phyloP scores from a whole-genome alignment of 2,329 filamentous ascomycete genomes.

The Microdochium paspali region DNA sequence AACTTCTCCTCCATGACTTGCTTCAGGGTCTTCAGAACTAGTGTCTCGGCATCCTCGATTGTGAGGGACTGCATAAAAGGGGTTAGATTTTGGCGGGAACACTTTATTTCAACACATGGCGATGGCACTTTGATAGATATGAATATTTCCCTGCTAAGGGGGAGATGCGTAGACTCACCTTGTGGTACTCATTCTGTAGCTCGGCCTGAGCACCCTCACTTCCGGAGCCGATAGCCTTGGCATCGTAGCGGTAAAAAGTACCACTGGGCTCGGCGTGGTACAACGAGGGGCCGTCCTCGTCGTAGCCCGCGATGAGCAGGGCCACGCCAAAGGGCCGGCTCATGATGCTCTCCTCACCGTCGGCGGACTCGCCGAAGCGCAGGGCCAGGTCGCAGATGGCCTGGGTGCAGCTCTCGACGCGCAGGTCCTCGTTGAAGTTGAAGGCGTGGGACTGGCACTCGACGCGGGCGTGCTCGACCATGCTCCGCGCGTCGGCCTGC shows the following conservation, averaged over 20 bases:
- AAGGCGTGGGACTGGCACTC: conserved; percentile 96
- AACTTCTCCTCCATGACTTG: conserved; percentile 99
- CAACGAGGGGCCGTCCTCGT: conserved; percentile 92
- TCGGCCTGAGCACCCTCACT: conserved; percentile 97
- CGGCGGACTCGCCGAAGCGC: conserved; percentile 92
- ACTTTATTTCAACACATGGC: too few species aligned
- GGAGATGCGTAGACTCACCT: conserved; percentile 34
- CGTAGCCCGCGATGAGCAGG: conserved; percentile 89
- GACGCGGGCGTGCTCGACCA: conserved; percentile 97
- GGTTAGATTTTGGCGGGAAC: too few species aligned
- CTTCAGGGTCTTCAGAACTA: conserved; percentile 96
- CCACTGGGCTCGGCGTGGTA: conserved; percentile 98
- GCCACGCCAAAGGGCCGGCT: conserved; percentile 94
- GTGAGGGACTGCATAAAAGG: conserved; percentile 60
- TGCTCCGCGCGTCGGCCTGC: conserved; percentile 93
- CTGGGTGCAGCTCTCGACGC: conserved; percentile 96
- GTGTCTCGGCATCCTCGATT: conserved; percentile 82
- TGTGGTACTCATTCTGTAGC: conserved; percentile 97
- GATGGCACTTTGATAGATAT: too few species aligned
- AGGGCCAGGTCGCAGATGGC: conserved; percentile 96
- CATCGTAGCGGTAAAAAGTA: conserved; percentile 98
- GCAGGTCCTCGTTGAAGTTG: conserved; percentile 92
- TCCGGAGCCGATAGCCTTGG: conserved; percentile 95
- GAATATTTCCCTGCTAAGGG: not conserved
- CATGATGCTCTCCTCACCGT: conserved; percentile 98